Evolutionary conservation across 202 grass and related monocot species (phyloP), one percentile per base, ranked within the genome.

Genomic region (Bolboschoenoplectus hybrid): DNA sequence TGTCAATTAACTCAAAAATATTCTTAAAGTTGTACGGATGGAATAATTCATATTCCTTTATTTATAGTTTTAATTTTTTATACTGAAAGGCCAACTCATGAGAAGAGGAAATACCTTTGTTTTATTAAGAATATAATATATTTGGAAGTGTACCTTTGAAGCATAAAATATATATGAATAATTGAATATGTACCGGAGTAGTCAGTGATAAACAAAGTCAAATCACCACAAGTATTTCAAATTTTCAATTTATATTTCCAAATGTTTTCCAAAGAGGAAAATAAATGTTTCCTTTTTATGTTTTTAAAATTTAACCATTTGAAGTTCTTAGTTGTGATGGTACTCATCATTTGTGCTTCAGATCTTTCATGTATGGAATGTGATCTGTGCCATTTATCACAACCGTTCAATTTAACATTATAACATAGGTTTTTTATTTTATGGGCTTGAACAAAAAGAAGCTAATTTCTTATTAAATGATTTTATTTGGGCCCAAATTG

Each of bases 31-130:
- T 50, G 80, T 82, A 82, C 60, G 40, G 80, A 47, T 49, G 80
- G 80, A 82, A 82, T 82, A 64, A 66, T 20, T 66, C 80, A 46
- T 82, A 46, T 66, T 9, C 10, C 4, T 66, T 82, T 82, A 66
- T 82, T 47, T 82, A 64, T 63, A 50, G 1, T 26, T 26, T 26
- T 26, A 26, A 26, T 26, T 26, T 26, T 26, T 26, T 26, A 26
- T 26, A 26, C 26, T 26, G 26, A 10, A 82, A 82, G 40, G 40
- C 80, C 58, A 82, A 76, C 47, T 76, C 73, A 76, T 38, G 19
- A 36, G 20, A 11, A 36, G 26, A 38, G 19, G 5, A 36, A 75
- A 75, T 75, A 75, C 9, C 5, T 36, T 1, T 63, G 35, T 74
- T 74, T 74, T 71, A 44, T 71, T 46, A 49, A 47, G 0, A 26